Evolutionary conservation across 805 yeast species (phyloP), one percentile per base, ranked within the genome.

Genomic region (Cephaloascus fragrans): DNA sequence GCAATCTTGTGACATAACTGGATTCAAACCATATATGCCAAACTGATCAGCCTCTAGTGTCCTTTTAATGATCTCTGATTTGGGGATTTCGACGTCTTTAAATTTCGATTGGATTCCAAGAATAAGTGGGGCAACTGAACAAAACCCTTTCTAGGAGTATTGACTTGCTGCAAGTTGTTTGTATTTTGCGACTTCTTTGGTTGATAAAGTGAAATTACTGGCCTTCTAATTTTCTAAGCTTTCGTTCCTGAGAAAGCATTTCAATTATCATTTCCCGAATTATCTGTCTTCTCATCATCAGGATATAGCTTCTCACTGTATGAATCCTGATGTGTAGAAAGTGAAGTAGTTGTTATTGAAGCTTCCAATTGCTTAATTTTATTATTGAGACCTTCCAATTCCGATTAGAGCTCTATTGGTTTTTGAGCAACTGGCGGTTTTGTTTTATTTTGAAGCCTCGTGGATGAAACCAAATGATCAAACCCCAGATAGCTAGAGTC

Each of bases 331-430:
- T 23, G 28, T 23, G 12, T 23, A 23, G 6, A 23, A 23, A 23
- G 10, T 23, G 28, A 23, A 12, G 6, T 23, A 6, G 28, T 12
- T 23, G 65, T 61, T 20, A 66, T 58, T 0, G 71, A 62, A 1
- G 69, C 67, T 45, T 71, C 77, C 3, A 71, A 58, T 45, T 67
- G 67, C 38, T 59, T 64, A 32, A 71, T 66, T 41, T 68, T 67
- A 8, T 62, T 61, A 35, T 63, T 62, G 32, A 71, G 48, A 10
- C 53, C 42, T 29, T 69, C 69, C 28, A 23, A 23, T 12, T 23
- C 28, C 6, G 28, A 23, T n/a, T n/a, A n/a, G n/a, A n/a, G n/a
- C n/a, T n/a, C n/a, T n/a, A n/a, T n/a, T n/a, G n/a, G n/a, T n/a
- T n/a, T n/a, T 23, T 23, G 28, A 23, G 12, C 12, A 23, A 23